Evolutionary conservation across 441 rosid species (phyloP).

Genomic region (Adansonia rubrostipa): DNA sequence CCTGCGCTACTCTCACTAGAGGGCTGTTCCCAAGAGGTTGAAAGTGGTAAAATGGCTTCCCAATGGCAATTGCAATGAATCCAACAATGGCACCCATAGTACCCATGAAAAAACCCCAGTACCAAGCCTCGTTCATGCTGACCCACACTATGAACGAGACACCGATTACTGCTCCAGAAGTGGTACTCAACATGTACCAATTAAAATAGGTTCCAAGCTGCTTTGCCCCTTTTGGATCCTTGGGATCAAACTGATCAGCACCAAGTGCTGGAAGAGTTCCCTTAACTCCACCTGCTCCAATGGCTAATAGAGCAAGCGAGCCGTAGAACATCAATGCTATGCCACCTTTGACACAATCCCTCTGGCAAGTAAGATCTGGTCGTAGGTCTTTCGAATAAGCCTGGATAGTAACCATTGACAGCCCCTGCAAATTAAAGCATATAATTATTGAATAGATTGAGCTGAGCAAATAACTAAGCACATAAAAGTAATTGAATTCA

Average conservation of each 20-base stretch:
- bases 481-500: no score
- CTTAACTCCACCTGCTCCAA: constrained; percentile 37
- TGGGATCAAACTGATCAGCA: constrained; percentile 38
- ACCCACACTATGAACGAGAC: constrained; percentile 40
- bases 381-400: constrained; percentile 33
- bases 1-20: constrained; percentile 8
- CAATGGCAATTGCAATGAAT: constrained; percentile 12
- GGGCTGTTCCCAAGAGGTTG: constrained; percentile 26
- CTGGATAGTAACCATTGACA: constrained; percentile 40
- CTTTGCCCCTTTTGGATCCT: constrained; percentile 29
- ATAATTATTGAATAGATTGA: background rate
- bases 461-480: background rate
- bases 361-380: constrained; percentile 24
- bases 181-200: constrained; percentile 31
- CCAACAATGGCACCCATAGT: constrained; percentile 17
- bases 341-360: constrained; percentile 28
- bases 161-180: constrained; percentile 36
- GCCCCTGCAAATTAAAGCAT: constrained; percentile 28
- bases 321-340: constrained; percentile 34
- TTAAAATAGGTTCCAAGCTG: constrained; percentile 34
- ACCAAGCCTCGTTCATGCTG: constrained; percentile 34
- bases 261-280: constrained; percentile 45
- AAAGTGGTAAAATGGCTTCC: constrained; percentile 21
- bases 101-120: constrained; percentile 30
- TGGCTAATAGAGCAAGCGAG: constrained; percentile 31